These are phyloP conservation scores for Thecaphora thlaspeos DNA, from an alignment of 1,284 basidiomycete species.

Conservation along the genomic window DNA sequence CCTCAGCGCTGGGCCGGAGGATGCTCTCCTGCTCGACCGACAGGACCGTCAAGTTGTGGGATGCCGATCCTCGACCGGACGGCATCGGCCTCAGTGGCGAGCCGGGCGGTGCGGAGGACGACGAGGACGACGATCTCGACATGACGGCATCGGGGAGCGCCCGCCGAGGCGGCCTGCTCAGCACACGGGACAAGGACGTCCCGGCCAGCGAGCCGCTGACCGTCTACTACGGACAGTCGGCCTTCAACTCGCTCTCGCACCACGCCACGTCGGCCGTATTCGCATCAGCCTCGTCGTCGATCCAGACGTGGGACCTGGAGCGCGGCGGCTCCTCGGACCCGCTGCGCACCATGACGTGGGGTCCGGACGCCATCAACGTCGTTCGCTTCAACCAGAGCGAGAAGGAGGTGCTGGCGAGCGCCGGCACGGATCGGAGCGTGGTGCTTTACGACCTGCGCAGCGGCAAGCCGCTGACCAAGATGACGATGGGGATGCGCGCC, in stretches of 20 bases:
- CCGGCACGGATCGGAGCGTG: conserved; percentile 91
- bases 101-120: conserved; percentile 38
- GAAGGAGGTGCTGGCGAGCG: conserved; percentile 84
- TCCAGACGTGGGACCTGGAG: conserved; percentile 97
- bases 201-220: conserved; percentile 47
- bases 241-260: conserved; percentile 82
- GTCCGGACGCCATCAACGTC: conserved; percentile 77
- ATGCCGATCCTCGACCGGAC: conserved; percentile 59
- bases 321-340: conserved; percentile 69
- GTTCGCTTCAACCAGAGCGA: conserved; percentile 93
- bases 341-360: conserved; percentile 51
- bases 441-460: conserved; percentile 94
- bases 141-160: conserved; percentile 41
- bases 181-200: conserved; percentile 35
- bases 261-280: conserved; percentile 83
- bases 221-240: conserved; percentile 48
- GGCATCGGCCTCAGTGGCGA: conserved; percentile 54
- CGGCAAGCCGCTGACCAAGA: conserved; percentile 84
- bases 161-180: conserved; percentile 40
- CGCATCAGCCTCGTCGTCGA: conserved; percentile 86
- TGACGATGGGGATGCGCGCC: conserved; percentile 73
- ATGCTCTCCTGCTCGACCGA: conserved; percentile 90
- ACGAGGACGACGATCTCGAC: conserved; percentile 43
- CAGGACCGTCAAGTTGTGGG: conserved; percentile 88
- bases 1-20: conserved; percentile 60